These are phyloP conservation scores for Microthyrium microscopicum DNA, from an alignment of 2,329 filamentous ascomycete species.

Conservation along the genomic window DNA sequence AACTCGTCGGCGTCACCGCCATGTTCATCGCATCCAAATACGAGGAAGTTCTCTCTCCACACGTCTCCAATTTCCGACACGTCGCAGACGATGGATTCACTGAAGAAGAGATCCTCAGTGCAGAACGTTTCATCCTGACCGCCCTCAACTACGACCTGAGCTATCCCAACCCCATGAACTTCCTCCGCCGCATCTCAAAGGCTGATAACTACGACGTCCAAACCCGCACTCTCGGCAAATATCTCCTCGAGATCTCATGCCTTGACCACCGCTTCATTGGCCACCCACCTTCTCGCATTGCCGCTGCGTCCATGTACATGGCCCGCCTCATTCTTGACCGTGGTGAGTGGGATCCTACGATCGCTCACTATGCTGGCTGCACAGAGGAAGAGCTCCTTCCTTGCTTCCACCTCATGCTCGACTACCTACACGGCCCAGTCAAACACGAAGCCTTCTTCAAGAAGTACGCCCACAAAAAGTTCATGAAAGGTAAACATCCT, in stretches of 20 bases:
- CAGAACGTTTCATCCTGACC: conserved; percentile 85
- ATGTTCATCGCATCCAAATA: conserved; percentile 99
- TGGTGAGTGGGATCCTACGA: conserved; percentile 78
- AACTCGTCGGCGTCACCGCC: conserved; percentile 91
- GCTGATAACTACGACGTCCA: conserved; percentile 99
- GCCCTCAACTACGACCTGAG: conserved; percentile 93
- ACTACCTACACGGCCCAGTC: conserved; percentile 83
- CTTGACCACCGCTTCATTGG: conserved; percentile 88
- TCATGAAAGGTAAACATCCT: conserved; percentile 67
- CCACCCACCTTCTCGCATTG: conserved; percentile 76
- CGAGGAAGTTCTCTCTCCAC: conserved; percentile 91
- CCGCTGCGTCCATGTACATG: conserved; percentile 88
- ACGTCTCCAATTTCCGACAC: conserved; percentile 92
- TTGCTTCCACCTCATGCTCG: conserved; percentile 85
- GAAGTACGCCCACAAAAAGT: conserved; percentile 99
- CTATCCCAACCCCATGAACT: conserved; percentile 99
- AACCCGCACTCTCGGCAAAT: conserved; percentile 92
- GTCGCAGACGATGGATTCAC: conserved; percentile 94
- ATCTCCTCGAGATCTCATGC: conserved; percentile 91
- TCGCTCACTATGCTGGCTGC: conserved; percentile 86
- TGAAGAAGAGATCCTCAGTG: conserved; percentile 86
- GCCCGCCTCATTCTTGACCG: conserved; percentile 79
- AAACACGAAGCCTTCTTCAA: conserved; percentile 97
- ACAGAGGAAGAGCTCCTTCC: conserved; percentile 84
- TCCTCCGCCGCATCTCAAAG: conserved; percentile 94